phyloP scores from a whole-genome alignment of 176 grass and related monocot genomes.

The Ampelocalamus luodianensis region DNA sequence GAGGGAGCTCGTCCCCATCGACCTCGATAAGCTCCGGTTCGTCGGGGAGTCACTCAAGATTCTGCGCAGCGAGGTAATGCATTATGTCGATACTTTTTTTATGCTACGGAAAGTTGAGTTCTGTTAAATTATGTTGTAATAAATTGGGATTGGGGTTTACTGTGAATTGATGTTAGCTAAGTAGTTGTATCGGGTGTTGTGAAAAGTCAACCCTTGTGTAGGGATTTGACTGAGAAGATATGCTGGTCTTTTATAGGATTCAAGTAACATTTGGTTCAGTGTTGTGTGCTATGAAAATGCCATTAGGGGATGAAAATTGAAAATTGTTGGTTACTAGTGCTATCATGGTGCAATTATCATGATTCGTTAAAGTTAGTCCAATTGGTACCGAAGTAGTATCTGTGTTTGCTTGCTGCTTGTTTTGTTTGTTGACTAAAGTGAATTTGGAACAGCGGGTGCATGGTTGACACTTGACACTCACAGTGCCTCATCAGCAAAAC shows the following conservation, averaged over 20 bases:
- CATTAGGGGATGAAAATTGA: background rate
- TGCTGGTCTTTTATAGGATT: background rate
- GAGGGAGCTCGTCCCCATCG: slow-evolving; percentile 66
- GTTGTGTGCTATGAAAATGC: slow-evolving; percentile 24
- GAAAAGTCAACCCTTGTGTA: background rate
- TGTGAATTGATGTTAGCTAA: slow-evolving; percentile 5
- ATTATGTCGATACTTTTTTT: slow-evolving; percentile 18
- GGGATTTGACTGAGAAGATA: background rate
- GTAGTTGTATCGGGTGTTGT: background rate
- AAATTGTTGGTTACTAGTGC: slow-evolving; percentile 17
- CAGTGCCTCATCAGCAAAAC: background rate
- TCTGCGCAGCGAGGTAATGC: slow-evolving; percentile 79
- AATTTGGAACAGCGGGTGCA: background rate
- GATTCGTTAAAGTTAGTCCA: background rate
- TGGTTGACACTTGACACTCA: background rate
- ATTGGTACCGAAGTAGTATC: background rate
- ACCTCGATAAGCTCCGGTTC: slow-evolving; percentile 87
- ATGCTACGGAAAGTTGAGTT: slow-evolving; percentile 3
- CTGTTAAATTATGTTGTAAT: background rate
- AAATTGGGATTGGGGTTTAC: slow-evolving; percentile 10
- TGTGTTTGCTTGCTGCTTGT: background rate
- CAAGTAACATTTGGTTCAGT: background rate
- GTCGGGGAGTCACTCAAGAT: slow-evolving; percentile 88
- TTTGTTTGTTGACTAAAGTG: slow-evolving; percentile 7
- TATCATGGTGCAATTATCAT: background rate